Conservation (phyloP, 495 filamentous ascomycete species). For the Aspergillus cristatus region DNA sequence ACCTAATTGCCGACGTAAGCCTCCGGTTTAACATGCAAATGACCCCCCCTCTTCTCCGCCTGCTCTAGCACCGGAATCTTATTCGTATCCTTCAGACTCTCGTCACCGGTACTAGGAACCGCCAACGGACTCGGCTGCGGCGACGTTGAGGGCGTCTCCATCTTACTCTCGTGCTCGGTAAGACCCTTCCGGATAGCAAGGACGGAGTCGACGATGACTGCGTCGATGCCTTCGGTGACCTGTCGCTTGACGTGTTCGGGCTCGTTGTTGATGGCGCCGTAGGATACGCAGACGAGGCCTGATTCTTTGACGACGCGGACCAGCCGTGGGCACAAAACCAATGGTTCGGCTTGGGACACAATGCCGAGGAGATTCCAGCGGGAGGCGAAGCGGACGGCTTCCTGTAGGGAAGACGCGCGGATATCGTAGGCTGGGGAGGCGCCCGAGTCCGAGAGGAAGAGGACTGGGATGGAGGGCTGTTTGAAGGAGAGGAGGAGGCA, state of each 20-base stretch:
- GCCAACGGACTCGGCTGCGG: slow-evolving; percentile 22
- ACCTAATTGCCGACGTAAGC: neutral
- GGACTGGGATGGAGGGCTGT: slow-evolving; percentile 86
- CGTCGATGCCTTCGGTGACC: slow-evolving; percentile 92
- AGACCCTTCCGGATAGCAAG: slow-evolving; percentile 70
- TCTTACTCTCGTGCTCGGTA: slow-evolving; percentile 34
- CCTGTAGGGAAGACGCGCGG: slow-evolving; percentile 84
- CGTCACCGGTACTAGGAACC: slow-evolving; percentile 12
- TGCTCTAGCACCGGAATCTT: slow-evolving; percentile 23
- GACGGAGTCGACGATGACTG: slow-evolving; percentile 92
- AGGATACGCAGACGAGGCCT: slow-evolving; percentile 92
- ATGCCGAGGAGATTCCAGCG: slow-evolving; percentile 93
- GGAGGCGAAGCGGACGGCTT: slow-evolving; percentile 87
- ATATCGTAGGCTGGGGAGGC: slow-evolving; percentile 71
- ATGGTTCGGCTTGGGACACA: slow-evolving; percentile 71
- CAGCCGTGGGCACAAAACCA: slow-evolving; percentile 80
- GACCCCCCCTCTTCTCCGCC: slow-evolving; percentile 14
- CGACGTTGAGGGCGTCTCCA: slow-evolving; percentile 14
- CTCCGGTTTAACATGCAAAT: slow-evolving; percentile 7
- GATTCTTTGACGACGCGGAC: slow-evolving; percentile 94
- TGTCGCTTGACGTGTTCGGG: slow-evolving; percentile 75
- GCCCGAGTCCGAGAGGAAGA: slow-evolving; percentile 90
- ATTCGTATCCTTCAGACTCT: slow-evolving; percentile 15
- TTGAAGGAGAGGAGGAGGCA: slow-evolving; percentile 92
- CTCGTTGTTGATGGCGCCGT: slow-evolving; percentile 83